Base-by-base conservation (phyloP, 352 stramenopile genomes). In the Globisporangium heterothallicum region DNA sequence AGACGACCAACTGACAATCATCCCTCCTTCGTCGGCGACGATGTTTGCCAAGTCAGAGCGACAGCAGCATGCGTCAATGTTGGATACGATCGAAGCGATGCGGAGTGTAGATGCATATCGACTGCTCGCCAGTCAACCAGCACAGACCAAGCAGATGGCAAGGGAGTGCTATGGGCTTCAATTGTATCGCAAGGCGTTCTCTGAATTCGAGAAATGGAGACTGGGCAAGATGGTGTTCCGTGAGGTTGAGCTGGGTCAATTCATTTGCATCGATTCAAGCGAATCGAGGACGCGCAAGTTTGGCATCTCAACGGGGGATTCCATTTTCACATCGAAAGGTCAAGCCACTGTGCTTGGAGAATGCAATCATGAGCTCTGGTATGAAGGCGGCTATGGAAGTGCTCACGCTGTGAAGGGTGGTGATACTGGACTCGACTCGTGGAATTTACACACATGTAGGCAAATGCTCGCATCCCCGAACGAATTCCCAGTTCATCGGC, bases 1-100 rank as follows among this genome's bases (percentile, higher is more conserved):
- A 54, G 85, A 91, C 40, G 86, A 96, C 44, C 78, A 89, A 42
- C 46, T 96, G 14, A 92, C 82, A 8, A 44, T 96, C 16, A 61
- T 91, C 5, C 74, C 74, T 22, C 68, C 76, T 22, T 44, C 54
- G 14, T 45, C 38, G 4, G 25, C 27, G 12, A 24, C 47, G 32
- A 24, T 49, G 26, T 41, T 42, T 42, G 53, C 19, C 18, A 53
- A 40, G 38, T 56, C 46, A n/a, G 14, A 24, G 12, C 43, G 27
- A 13, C 53, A 61, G 7, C 72, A 81, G 48, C 67, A 77, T 38
- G 60, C 63, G 6, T 84, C 77, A 1, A 67, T 74, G 0, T 46
- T 79, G 19, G 56, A 63, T 16, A 42, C 73, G 1, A 53, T 85
- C 19, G 50, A 59, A 5, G 53, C 40, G 4, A 68, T 78, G 63